phyloP scores from a whole-genome alignment of 192 early-diverging fungal genomes.

The Linnemannia exigua region DNA sequence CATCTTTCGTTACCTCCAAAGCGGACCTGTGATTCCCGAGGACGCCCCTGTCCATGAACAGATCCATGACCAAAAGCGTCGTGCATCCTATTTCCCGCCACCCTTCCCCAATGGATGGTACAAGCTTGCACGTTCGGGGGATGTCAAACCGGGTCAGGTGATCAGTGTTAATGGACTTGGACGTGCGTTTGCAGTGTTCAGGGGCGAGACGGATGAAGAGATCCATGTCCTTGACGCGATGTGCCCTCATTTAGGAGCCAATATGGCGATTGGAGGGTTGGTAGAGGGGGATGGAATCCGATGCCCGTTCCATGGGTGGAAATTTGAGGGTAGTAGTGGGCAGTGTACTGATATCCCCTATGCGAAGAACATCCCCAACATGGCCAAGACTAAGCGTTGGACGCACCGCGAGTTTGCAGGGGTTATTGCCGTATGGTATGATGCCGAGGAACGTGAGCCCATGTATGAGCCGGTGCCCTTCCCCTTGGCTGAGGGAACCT shows the following conservation, averaged over 20 bases:
- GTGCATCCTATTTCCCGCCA: conserved; percentile 40
- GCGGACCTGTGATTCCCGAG: conserved; percentile 9
- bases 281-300: conserved; percentile 45
- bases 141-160: conserved; percentile 52
- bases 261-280: conserved; percentile 49
- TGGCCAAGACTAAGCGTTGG: conserved; percentile 50
- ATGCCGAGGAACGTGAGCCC: conserved; percentile 47
- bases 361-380: conserved; percentile 40
- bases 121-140: conserved; percentile 38
- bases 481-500: conserved; percentile 45
- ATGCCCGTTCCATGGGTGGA: conserved; percentile 56
- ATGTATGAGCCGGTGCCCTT: conserved; percentile 54
- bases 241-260: conserved; percentile 52
- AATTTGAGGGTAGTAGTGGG: conserved; percentile 41
- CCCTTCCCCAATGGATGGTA: conserved; percentile 54
- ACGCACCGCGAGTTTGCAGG: conserved; percentile 48
- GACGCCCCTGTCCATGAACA: conserved; percentile 43
- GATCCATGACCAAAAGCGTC: conserved; percentile 53
- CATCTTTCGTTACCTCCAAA: conserved; percentile 25
- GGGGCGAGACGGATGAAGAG: conserved; percentile 35
- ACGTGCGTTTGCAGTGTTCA: conserved; percentile 42
- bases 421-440: conserved; percentile 44
- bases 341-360: conserved; percentile 53
- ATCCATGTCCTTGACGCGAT: conserved; percentile 51
- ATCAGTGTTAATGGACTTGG: conserved; percentile 52